A percentile compares a stretch with the other conserved stretches of the same genome.
These are phyloP conservation scores for Candida gigantensis DNA, from an alignment of 1,139 yeast genomes.

Conservation along the genomic window DNA sequence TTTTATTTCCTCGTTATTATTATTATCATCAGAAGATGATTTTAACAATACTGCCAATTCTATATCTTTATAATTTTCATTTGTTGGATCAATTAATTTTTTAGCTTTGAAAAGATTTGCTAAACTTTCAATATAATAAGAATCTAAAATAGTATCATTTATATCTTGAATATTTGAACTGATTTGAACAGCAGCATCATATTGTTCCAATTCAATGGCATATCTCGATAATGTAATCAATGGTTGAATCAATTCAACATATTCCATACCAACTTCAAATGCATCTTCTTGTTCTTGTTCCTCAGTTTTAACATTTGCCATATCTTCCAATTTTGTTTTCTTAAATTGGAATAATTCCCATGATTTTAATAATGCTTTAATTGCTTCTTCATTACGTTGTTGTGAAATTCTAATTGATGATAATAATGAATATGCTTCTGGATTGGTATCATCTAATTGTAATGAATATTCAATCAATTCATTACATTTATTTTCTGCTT, in stretches of 20 bases:
- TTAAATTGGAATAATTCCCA: constrained; percentile 67
- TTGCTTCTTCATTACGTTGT: constrained; percentile 72
- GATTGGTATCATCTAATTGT: constrained; percentile 57
- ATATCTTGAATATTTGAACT: constrained; percentile 67
- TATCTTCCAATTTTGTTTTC: constrained; percentile 52
- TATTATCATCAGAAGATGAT: constrained; percentile 25
- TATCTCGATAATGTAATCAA: constrained; percentile 68
- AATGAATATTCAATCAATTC: constrained; percentile 67
- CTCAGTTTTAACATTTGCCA: constrained; percentile 28
- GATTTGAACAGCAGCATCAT: constrained; percentile 64
- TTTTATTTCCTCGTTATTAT: constrained; percentile 30
- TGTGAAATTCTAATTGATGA: constrained; percentile 93
- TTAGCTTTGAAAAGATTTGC: constrained; percentile 65
- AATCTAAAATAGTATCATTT: constrained; percentile 80
- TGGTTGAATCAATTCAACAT: constrained; percentile 66
- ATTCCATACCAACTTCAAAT: constrained; percentile 49
- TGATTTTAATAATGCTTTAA: constrained; percentile 63
- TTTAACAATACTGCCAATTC: constrained; percentile 27
- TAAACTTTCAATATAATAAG: constrained; percentile 79
- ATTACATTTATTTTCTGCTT: constrained; percentile 84
- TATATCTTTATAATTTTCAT: constrained; percentile 52
- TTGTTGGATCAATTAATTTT: constrained; percentile 22
- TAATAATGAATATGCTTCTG: constrained; percentile 80
- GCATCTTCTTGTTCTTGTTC: constrained; percentile 29
- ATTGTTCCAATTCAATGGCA: constrained; percentile 74